Evolutionary conservation across 2,329 filamentous ascomycete genomes (phyloP).

Genomic region (Pseudohalonectria lignicola): DNA sequence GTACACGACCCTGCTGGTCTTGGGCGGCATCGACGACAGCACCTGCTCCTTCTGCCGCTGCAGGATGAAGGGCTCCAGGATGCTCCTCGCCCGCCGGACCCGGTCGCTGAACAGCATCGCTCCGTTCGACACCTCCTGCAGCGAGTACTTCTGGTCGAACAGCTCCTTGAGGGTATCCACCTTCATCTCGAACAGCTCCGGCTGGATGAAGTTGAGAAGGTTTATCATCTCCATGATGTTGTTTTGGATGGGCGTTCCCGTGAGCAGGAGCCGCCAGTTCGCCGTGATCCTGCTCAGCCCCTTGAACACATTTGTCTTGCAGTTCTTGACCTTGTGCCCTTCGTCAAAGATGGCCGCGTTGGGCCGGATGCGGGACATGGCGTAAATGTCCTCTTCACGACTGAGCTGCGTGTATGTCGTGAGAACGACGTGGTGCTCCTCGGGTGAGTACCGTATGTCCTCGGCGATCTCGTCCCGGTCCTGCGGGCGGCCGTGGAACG

Average conservation of each 20-base stretch:
- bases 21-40: conserved; percentile 69
- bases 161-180: conserved; percentile 74
- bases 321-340: conserved; percentile 87
- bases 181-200: conserved; percentile 65
- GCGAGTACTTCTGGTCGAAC: conserved; percentile 85
- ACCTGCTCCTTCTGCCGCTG: conserved; percentile 91
- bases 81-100: conserved; percentile 76
- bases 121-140: conserved; percentile 67
- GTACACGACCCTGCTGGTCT: conserved; percentile 66
- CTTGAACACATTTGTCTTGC: conserved; percentile 69
- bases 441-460: conserved; percentile 50
- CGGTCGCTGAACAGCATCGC: conserved; percentile 79
- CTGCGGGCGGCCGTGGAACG: conserved; percentile 52
- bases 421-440: conserved; percentile 51
- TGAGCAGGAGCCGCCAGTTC: conserved; percentile 76
- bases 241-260: conserved; percentile 87
- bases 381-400: conserved; percentile 25
- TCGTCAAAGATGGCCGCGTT: conserved; percentile 75
- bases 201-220: conserved; percentile 89
- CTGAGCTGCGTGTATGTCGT: conserved; percentile 51
- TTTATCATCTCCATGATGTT: conserved; percentile 88
- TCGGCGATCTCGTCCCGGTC: conserved; percentile 59
- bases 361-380: conserved; percentile 35
- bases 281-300: conserved; percentile 68
- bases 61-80: conserved; percentile 90